These are phyloP conservation scores for Apiospora marii DNA, from an alignment of 2,329 filamentous ascomycete genomes.

Conservation along the genomic window DNA sequence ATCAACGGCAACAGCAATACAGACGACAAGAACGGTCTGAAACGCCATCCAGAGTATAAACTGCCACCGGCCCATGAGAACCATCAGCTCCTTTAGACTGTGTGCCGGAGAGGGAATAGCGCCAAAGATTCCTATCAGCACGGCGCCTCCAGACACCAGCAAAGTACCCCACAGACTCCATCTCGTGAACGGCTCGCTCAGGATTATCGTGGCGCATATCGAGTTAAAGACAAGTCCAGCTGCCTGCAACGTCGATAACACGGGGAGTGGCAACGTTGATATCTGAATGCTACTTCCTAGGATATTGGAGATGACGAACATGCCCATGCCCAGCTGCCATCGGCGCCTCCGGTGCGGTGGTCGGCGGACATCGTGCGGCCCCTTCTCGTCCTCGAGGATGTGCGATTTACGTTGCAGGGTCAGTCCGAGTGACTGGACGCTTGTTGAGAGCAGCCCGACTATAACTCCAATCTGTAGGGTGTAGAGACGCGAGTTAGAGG, in stretches of 20 bases:
- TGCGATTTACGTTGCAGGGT: constrained; percentile 98
- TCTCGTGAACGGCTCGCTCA: constrained; percentile 91
- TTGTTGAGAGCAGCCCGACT: constrained; percentile 91
- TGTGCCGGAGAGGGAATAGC: constrained; percentile 94
- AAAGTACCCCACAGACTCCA: constrained; percentile 92
- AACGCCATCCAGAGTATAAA: constrained; percentile 91
- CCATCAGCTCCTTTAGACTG: constrained; percentile 81
- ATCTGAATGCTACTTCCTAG: constrained; percentile 97
- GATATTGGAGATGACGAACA: constrained; percentile 95
- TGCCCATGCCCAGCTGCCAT: constrained; percentile 97
- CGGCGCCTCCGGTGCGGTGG: constrained; percentile 88
- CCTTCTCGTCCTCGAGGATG: constrained; percentile 95
- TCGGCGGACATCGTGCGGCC: constrained; percentile 76
- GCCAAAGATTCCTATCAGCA: constrained; percentile 92
- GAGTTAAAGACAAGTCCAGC: constrained; percentile 98
- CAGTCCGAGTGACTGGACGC: constrained; percentile 91
- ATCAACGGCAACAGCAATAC: constrained; percentile 70
- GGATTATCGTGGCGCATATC: constrained; percentile 91
- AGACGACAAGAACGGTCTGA: constrained; percentile 75
- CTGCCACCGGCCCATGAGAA: constrained; percentile 73
- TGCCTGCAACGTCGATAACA: constrained; percentile 93
- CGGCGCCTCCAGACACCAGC: constrained; percentile 86
- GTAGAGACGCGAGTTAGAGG: constrained; percentile 33
- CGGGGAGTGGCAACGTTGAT: constrained; percentile 90
- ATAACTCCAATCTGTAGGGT: constrained; percentile 80